Evolutionary conservation across 805 yeast species (phyloP).

Genomic region (Saccharomycopsis babjevae): DNA sequence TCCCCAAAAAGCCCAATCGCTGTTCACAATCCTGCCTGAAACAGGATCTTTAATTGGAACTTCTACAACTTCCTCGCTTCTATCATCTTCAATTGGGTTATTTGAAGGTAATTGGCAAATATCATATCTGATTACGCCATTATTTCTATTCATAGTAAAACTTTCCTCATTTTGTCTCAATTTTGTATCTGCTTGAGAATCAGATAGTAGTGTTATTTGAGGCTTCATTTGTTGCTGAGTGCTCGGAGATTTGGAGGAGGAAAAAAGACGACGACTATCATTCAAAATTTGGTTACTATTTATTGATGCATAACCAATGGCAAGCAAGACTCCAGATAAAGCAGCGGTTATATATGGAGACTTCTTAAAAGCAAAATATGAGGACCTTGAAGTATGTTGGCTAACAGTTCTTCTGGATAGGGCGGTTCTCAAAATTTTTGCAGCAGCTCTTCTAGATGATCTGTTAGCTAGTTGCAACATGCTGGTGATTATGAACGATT

Average conservation of each 20-base stretch:
- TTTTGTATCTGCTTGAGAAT: constrained; percentile 59
- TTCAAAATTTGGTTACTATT: constrained; percentile 19
- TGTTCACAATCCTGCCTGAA: constrained; percentile 31
- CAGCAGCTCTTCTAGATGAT: background rate
- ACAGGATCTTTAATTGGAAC: constrained; percentile 62
- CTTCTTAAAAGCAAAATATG: background rate
- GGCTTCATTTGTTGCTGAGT: constrained; percentile 31
- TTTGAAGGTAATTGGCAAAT: constrained; percentile 84
- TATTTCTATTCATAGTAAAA: constrained; percentile 68
- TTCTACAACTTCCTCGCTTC: constrained; percentile 72
- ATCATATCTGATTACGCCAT: constrained; percentile 84
- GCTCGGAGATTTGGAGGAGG: constrained; percentile 19
- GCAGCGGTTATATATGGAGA: constrained; percentile 10
- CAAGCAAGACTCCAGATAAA: constrained; percentile 23
- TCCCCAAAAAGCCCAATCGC: constrained; percentile 92
- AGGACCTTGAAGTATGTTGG: background rate
- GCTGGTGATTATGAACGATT: background rate
- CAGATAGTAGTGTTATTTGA: constrained; percentile 47
- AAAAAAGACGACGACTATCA: constrained; percentile 20
- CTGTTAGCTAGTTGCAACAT: background rate
- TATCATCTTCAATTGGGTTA: constrained; percentile 89
- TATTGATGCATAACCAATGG: constrained; percentile 23
- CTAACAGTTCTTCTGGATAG: background rate
- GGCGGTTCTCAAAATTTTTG: background rate
- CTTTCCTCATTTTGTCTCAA: constrained; percentile 73